Evolutionary conservation across 148 eudicot species (phyloP), one percentile per base, ranked within the genome.

Genomic region (Selenicereus undatus): DNA sequence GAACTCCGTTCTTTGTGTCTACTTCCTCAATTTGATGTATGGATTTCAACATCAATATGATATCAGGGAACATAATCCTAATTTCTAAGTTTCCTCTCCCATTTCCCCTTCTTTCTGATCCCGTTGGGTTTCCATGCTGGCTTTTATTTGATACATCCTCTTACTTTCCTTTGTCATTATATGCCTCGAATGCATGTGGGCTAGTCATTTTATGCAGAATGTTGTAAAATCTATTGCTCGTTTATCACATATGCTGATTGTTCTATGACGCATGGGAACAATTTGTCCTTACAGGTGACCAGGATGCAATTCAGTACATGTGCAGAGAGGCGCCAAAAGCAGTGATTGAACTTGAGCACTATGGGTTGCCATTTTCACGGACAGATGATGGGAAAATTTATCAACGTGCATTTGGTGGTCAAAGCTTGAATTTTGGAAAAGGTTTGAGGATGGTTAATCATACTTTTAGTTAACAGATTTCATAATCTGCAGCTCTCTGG

Each of bases 311-410:
- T 81, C 98, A 97, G 75, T 97, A 97, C 58, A 97, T 97, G 99
- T 97, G 99, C 82, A 97, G 99, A 78, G 99, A 97, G 87, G 98
- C 98, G 79, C 99, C 99, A 26, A 92, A 94, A 88, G 99, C 98
- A 84, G 98, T 97, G 71, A 97, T 97, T 81, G 99, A 97, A 88
- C 98, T 97, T 83, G 97, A 97, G 82, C 90, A 97, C 83, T 97
- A 97, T 85, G 99, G 99, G 8, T 81, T 97, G 27, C 99, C 98
- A 71, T 94, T 97, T 82, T 97, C 99, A 52, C 90, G 99, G 70
- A 97, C 99, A 73, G 99, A 97, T 86, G 98, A 97, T 48, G 98
- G 99, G 51, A 97, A 84, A 88, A 97, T 97, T 76, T 97, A 97
- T 87, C 98, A 97, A 77, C 93, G 99, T 81, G 98, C 99, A 32